Base-by-base conservation (phyloP, 2,329 filamentous ascomycete species). In the Triangularia verruculosa region DNA sequence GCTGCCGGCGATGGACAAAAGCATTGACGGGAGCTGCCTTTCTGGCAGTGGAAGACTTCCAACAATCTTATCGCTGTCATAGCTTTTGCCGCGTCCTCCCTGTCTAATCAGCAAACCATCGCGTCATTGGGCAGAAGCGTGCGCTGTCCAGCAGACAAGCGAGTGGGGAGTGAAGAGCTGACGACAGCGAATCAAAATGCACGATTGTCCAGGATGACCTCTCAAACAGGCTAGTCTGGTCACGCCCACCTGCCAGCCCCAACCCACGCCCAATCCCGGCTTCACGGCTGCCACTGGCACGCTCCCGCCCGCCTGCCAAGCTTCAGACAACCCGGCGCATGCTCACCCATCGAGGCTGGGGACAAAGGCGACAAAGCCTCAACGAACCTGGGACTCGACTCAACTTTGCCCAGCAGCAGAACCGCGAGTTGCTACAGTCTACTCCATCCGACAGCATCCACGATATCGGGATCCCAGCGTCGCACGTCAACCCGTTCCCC, bases 301-400 rank as follows among this genome's bases (percentile, higher is more conserved):
- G 51, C 51, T 53, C 17, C 51, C 51, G 51, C 20, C 34, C 25
- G 51, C 22, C 54, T 53, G 61, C 55, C 61, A 62, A 62, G 57
- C 11, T 39, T 28, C 27, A 20, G 25, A 12, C 52, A 55, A 30
- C 60, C 60, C 6, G 32, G 17, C 54, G 34, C 34, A 56, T 57
- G 13, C 15, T 43, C 32, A 28, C 32, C 30, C 5, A 52, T 27
- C 9, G 51, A 56, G 54, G 56, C 54, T 51, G 64, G 24, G 15
- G 58, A 66, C 65, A 63, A 66, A 62, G 64, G 64, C 64, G 64
- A 67, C 64, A 68, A 69, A 67, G 66, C 63, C 57, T 57, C 56
- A 43, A 59, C 39, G 34, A 39, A 39, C 13, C 15, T 53, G 56
- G 59, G 13, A 59, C 22, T 53, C 39, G 20, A 20, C 57, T 15